Evolutionary conservation across 257 asterid species (phyloP).

Genomic region (Solanum neorickii): DNA sequence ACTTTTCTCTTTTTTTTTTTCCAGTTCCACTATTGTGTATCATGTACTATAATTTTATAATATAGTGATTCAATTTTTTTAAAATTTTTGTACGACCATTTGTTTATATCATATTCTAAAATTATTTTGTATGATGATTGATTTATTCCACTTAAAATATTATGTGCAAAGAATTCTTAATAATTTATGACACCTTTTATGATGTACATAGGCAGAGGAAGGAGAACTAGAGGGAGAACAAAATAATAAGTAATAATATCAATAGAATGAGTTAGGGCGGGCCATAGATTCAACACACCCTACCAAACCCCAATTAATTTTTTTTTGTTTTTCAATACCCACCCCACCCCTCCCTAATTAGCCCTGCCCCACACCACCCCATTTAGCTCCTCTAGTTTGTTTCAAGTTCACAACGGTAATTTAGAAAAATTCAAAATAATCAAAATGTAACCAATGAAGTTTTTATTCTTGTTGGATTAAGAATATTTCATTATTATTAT

Average conservation of each 20-base stretch:
- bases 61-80: background rate
- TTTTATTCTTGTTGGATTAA: background rate
- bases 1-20: too few species aligned
- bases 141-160: background rate
- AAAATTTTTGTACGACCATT: background rate
- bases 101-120: too few species aligned
- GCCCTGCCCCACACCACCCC: background rate
- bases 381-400: background rate
- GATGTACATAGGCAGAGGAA: background rate
- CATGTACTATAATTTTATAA: too few species aligned
- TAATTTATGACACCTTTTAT: background rate
- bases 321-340: background rate
- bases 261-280: background rate
- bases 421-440: too few species aligned
- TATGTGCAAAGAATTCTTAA: background rate
- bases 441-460: background rate
- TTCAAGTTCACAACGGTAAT: background rate
- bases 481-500: too few species aligned
- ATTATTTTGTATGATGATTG: too few species aligned
- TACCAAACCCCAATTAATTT: background rate
- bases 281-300: background rate
- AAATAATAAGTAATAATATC: background rate
- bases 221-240: background rate
- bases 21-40: too few species aligned
- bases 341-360: background rate